A percentile compares a stretch with the other conserved stretches of the same genome.
Conservation (phyloP, 192 early-diverging fungal species). For the Spinellus fusiger region DNA sequence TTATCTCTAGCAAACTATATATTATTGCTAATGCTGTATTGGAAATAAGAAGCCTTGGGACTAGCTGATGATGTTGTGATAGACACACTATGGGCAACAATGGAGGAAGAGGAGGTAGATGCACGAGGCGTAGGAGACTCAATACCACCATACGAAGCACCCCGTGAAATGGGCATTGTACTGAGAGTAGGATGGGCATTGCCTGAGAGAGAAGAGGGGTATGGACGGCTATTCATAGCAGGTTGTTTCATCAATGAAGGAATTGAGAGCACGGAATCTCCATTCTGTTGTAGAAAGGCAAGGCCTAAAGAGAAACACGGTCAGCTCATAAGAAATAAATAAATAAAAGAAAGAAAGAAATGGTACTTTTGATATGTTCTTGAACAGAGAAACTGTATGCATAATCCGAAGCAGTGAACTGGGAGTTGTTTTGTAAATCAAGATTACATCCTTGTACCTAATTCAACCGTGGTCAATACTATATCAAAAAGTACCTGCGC, state of each 20-base stretch:
- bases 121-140: conserved; percentile 15
- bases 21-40: not conserved
- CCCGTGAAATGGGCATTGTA: conserved; percentile 2
- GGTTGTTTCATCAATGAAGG: conserved; percentile 7
- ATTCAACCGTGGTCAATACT: too few species aligned
- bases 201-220: conserved; percentile 10
- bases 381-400: conserved; percentile 21
- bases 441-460: conserved; percentile 27
- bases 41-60: conserved; percentile 1
- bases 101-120: conserved; percentile 16
- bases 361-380: conserved; percentile 24
- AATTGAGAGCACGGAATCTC: not conserved
- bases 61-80: conserved; percentile 10
- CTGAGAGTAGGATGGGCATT: conserved; percentile 1
- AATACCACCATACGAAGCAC: conserved; percentile 3
- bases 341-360: not conserved
- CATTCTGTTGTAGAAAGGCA: not conserved
- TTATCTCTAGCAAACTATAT: too few species aligned
- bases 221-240: not conserved
- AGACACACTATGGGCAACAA: not conserved
- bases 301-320: too few species aligned
- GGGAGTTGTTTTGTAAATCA: conserved; percentile 21
- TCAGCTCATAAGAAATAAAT: too few species aligned
- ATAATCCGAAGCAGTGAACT: conserved; percentile 24
- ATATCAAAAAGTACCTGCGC: not conserved